phyloP scores from a whole-genome alignment of 139 green algal species.

The Chlamydomonas asymmetrica region DNA sequence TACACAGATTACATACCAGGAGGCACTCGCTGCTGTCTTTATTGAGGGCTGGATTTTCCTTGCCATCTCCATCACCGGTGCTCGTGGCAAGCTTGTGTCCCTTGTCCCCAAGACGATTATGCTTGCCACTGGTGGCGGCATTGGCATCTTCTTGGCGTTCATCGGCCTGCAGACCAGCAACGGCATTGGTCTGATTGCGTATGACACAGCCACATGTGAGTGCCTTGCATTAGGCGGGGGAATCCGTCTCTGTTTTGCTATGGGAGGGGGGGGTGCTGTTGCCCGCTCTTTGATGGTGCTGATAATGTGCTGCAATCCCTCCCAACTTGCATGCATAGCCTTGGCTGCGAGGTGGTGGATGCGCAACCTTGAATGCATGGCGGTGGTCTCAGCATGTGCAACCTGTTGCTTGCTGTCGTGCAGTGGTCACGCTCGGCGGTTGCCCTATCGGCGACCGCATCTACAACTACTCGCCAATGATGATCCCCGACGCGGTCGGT shows the following conservation, averaged over 20 bases:
- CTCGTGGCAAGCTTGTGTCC: slow-evolving; percentile 55
- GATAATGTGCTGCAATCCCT: no score
- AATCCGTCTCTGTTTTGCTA: no score
- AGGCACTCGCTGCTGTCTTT: slow-evolving; percentile 55
- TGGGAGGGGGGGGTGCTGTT: no score
- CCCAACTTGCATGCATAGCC: no score
- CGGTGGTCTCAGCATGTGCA: no score
- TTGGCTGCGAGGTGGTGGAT: no score
- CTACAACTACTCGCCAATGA: slow-evolving; percentile 35
- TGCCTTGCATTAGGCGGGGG: no score
- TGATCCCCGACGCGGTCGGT: slow-evolving; percentile 16
- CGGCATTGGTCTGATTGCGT: slow-evolving; percentile 69
- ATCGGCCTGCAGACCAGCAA: slow-evolving; percentile 68
- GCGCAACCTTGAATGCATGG: no score
- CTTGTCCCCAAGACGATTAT: slow-evolving; percentile 66
- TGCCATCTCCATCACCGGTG: slow-evolving; percentile 59
- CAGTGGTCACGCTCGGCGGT: slow-evolving; percentile 43
- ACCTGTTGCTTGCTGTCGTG: no score
- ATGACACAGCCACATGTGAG: slow-evolving; percentile 66
- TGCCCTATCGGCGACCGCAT: slow-evolving; percentile 28
- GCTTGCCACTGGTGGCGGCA: slow-evolving; percentile 68
- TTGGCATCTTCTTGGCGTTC: slow-evolving; percentile 73
- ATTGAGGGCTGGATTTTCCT: slow-evolving; percentile 79
- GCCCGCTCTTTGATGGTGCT: no score
- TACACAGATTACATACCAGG: slow-evolving; percentile 46